Conservation (phyloP, 2,329 filamentous ascomycete species). For the Colletotrichum plurivorum region DNA sequence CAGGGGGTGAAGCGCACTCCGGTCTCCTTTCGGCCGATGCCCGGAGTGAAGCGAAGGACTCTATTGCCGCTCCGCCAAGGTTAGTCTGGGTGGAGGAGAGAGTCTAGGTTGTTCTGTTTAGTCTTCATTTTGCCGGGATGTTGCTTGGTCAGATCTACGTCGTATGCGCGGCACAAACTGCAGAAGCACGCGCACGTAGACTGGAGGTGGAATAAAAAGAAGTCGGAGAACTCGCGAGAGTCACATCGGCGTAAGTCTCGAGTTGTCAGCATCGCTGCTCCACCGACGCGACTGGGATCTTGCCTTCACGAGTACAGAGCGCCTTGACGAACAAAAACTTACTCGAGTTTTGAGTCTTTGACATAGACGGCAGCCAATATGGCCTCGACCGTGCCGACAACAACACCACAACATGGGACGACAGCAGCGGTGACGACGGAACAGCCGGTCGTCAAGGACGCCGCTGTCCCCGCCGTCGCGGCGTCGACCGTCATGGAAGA, state of each 20-base stretch:
- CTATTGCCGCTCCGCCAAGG: slow-evolving; percentile 5
- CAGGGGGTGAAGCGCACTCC: slow-evolving; percentile 9
- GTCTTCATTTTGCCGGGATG: not conserved
- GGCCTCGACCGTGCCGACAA: not conserved
- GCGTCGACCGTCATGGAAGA: slow-evolving; percentile 67
- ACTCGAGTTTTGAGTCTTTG: too few relatives aligned
- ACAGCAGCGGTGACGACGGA: not conserved
- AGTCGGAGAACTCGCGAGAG: not conserved
- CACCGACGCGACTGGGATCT: not conserved
- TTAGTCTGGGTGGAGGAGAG: not conserved
- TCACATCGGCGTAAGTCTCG: not conserved
- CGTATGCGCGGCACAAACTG: not conserved
- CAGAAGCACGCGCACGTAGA: not conserved
- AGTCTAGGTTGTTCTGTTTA: not conserved
- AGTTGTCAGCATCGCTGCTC: not conserved
- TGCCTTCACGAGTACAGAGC: too few relatives aligned
- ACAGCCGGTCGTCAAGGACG: slow-evolving; percentile 26
- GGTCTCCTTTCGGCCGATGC: slow-evolving; percentile 34
- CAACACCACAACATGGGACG: not conserved
- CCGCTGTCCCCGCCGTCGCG: slow-evolving; percentile 42
- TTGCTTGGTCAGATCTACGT: not conserved
- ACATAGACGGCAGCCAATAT: not conserved
- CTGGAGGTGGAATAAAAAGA: slow-evolving; percentile 12
- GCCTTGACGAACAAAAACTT: too few relatives aligned
- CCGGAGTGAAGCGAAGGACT: slow-evolving; percentile 17